Base-by-base conservation (phyloP, 2,329 filamentous ascomycete genomes). In the Hortaea sp. region DNA sequence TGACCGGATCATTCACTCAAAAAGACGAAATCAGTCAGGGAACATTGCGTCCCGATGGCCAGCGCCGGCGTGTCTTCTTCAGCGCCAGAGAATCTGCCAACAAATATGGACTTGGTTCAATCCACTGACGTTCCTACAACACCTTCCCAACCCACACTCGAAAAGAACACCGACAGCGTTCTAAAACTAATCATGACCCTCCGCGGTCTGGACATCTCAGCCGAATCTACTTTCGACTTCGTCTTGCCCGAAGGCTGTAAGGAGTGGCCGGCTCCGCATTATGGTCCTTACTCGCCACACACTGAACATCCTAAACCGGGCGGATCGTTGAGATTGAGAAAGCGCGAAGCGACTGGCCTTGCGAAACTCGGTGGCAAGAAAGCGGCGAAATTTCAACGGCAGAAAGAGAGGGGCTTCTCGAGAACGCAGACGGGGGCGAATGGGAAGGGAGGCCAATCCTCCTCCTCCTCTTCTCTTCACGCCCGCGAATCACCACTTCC, bases 251-350 rank as follows among this genome's bases (percentile, higher is more conserved):
- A 37, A 27, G 40, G 34, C 7, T 49, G 31, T 5, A 42, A 27
- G 11, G n/a, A 10, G n/a, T 49, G 47, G 47, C 47, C 47, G 4
- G 31, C 38, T n/a, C 20, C 43, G n/a, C 43, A 35, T 1, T 49
- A 49, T 28, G 47, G 47, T 5, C 47, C 39, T n/a, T 31, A 49
- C 32, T 49, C 47, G n/a, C 47, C 47, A 9, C 47, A 49, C 29
- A 34, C 43, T 1, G 37, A 46, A 30, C 40, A 28, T 27, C 37
- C 43, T 34, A 49, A 46, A 39, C 27, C 5, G 13, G 28, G 39
- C 9, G 43, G 29, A 40, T 7, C 43, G 7, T 29, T 13, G 7
- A 28, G 34, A 20, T 13, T 11, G 29, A 49, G 44, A 37, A 42
- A 39, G 7, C 29, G 11, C 3, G n/a, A 45, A 11, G 10, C 40